Base-by-base conservation (phyloP, 208 protist species). In the Crithidia acanthocephali region DNA sequence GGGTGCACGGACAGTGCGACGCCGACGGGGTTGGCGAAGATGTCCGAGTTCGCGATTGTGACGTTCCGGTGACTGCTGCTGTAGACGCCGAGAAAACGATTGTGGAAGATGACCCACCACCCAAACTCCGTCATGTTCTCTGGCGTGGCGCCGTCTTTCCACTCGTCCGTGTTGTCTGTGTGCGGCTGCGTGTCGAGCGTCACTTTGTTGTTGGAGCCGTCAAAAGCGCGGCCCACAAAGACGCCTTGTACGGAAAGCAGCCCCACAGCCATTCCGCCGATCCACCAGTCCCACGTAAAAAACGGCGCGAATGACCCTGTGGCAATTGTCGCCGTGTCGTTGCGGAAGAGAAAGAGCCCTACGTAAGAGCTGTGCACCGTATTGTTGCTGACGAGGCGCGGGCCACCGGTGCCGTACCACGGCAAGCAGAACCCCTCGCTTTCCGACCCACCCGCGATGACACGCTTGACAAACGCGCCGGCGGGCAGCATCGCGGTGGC, bases 381-480 rank as follows among this genome's bases (percentile, higher is more conserved):
- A 65, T 78, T 78, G 57, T 58, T 53, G 8, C 20, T 35, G 0
- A 77, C 33, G 0, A 57, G 33, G 7, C 13, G 18, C 7, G 56
- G 4, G 5, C 69, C 56, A 2, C 53, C 51, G 3, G 45, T 48
- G 40, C 71, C 51, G 5, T 61, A 53, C 72, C 69, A 82, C 42
- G 63, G 72, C 23, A 81, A 18, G 50, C 81, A 86, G 18, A 86
- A 74, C 9, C 81, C 81, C 30, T 86, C 81, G 45, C 81, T 79
- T n/a, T 81, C 81, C 45, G 81, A 86, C 8, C 81, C 81, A 16
- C 64, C 74, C 2, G 56, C 80, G 1, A 79, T 66, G 18, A 65
- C 55, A 30, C 70, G 68, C 22, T 56, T 61, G 25, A 68, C 11
- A 32, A 37, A 68, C 2, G 32, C 57, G 15, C 33, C 58, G 1